Evolutionary conservation across 169 alveolate species (phyloP), one percentile per base, ranked within the genome.

Genomic region (Perkinsus marinus): DNA sequence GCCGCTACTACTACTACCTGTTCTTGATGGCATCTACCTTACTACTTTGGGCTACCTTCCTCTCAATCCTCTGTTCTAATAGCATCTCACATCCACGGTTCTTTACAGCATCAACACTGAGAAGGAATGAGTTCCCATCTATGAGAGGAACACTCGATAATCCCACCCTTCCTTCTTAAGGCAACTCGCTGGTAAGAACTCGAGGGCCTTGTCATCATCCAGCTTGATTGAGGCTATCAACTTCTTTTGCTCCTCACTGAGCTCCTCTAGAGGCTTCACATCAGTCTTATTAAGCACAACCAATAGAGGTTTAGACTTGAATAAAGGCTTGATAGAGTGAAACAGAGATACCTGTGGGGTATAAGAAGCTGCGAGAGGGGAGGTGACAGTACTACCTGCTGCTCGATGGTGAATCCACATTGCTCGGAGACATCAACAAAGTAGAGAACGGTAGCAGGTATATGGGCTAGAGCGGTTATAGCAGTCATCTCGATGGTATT

Each of bases 401-500:
- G 96, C 68, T 96, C 97, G 68, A 99, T 96, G 36, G 99, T 95
- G 95, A 98, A 97, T 0, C 99, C 99, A 93, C 99, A 99, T 46
- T 96, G 97, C 96, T 98, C 99, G 94, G 99, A 97, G 69, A 98
- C 97, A 94, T 99, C 99, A 26, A 98, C 94, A 93, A 93, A 93
- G 91, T 92, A 91, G 90, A 97, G 93, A 92, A 96, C 95, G 91
- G 98, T 95, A 0, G 98, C 98, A 92, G 97, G 98, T 89, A 99
- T 96, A 95, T 99, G 99, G 39, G 99, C 99, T 43, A 99, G 95
- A 39, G 99, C 99, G 36, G 99, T 98, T 39, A 99, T 98, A 17
- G 99, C 99, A 43, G 99, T 97, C 99, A 99, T 98, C 95, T 99
- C 99, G 68, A 99, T 98, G 3, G 99, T 97, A 95, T 99, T 99